phyloP scores from a whole-genome alignment of 208 protist species.

The Borovskyia barvae region DNA sequence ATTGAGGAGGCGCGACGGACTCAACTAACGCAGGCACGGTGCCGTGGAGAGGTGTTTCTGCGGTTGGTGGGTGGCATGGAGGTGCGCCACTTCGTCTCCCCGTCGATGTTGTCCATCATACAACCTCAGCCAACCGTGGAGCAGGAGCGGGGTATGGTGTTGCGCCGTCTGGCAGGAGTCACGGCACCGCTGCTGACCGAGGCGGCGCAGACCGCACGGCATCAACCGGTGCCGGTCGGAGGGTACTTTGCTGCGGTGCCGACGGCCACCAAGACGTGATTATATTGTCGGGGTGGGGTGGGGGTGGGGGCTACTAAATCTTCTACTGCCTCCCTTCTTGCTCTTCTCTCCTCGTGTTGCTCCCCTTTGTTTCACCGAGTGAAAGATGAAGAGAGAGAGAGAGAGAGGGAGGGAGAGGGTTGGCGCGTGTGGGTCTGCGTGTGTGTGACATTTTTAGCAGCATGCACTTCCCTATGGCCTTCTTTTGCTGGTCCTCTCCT shows the following conservation, averaged over 20 bases:
- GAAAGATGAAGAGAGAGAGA: too few relatives aligned
- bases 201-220: conserved; percentile 23
- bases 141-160: conserved; percentile 47
- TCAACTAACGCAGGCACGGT: conserved; percentile 15
- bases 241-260: conserved; percentile 40
- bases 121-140: conserved; percentile 56
- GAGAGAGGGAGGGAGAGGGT: too few relatives aligned
- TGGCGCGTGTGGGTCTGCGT: background rate
- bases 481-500: too few relatives aligned
- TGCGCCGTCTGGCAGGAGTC: conserved; percentile 68
- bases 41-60: conserved; percentile 41
- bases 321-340: background rate
- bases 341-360: too few relatives aligned
- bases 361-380: too few relatives aligned
- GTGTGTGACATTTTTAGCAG: too few relatives aligned
- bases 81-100: conserved; percentile 45
- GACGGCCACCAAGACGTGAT: background rate
- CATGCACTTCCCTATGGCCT: too few relatives aligned
- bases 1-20: conserved; percentile 17
- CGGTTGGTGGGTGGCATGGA: conserved; percentile 74
- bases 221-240: conserved; percentile 36
- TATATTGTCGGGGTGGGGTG: background rate
- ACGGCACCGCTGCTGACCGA: conserved; percentile 39
- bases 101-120: conserved; percentile 33
- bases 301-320: background rate